Base-by-base conservation (phyloP, 164 flowering plant genomes). In the Vitis rotundifolia region DNA sequence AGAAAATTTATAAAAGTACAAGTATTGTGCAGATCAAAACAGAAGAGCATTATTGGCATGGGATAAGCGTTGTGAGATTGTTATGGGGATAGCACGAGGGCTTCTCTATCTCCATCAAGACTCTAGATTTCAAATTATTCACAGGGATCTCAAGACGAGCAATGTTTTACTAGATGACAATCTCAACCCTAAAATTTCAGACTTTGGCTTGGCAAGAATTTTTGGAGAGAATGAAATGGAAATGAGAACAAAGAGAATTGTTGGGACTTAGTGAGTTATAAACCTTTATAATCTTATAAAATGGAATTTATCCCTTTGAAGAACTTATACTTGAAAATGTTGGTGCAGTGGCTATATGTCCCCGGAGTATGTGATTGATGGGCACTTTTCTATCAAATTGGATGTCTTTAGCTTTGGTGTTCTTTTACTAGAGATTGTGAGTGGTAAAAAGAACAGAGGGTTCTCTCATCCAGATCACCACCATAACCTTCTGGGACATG, bases 401-500 rank as follows among this genome's bases (percentile, higher is more conserved):
- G 82, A 82, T 56, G 81, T 79, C 4, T 82, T 77, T 44, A 79
- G 85, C 76, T 82, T 75, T 67, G 85, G 85, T 0, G 80, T 82
- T 2, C 37, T 82, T 61, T 66, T 77, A 55, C 26, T 82, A 26
- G 83, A 82, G 75, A 79, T 79, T 50, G 64, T 79, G 2, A 71
- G 75, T 57, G 80, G 82, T 7, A 75, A 67, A 49, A 75, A 29
- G 49, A 82, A 75, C 16, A 67, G 82, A 53, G 81, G 80, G 15
- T 68, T 79, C n/a, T 15, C 10, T 16, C 61, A 72, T 59, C 56
- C 55, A 15, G 67, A 71, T 44, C 80, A 74, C 68, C 26, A 61
- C 3, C 77, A 48, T 9, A 81, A 81, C 61, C 83, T 81, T 64
- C 63, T 81, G 13, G 79, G 81, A 26, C 74, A 79, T 70, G 83